These are phyloP conservation scores for Oxytropis ochrocephala DNA, from an alignment of 306 rosid genomes.

Conservation along the genomic window DNA sequence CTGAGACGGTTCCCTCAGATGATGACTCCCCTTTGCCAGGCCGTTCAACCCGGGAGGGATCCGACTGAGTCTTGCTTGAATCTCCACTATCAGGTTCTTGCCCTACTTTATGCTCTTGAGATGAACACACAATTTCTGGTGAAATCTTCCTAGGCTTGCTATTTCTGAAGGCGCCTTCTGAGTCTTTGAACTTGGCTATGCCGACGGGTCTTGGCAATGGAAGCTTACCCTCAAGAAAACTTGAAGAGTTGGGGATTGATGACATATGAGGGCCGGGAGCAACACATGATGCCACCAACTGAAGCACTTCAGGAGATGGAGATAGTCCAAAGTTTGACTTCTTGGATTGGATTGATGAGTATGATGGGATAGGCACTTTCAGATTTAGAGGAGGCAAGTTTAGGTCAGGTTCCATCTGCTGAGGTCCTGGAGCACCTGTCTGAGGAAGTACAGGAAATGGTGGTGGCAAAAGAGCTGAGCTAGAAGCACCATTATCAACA, in stretches of 20 bases:
- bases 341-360: constrained; percentile 36
- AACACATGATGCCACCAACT: constrained; percentile 79
- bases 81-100: constrained; percentile 52
- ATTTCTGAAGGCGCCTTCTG: constrained; percentile 34
- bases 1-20: constrained; percentile 94
- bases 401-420: constrained; percentile 53
- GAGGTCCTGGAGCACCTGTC: constrained; percentile 32
- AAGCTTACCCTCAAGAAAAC: constrained; percentile 38
- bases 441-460: constrained; percentile 52
- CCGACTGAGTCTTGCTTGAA: constrained; percentile 88
- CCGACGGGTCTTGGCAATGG: constrained; percentile 58
- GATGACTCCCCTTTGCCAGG: constrained; percentile 60
- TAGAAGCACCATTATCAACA: constrained; percentile 50
- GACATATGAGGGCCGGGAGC: constrained; percentile 50
- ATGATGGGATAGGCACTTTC: constrained; percentile 30
- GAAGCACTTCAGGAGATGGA: constrained; percentile 92
- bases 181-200: constrained; percentile 40
- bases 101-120: constrained; percentile 28
- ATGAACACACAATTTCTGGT: constrained; percentile 27
- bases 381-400: constrained; percentile 42
- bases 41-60: constrained; percentile 54
- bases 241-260: constrained; percentile 45
- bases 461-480: constrained; percentile 55
- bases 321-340: constrained; percentile 48
- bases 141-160: constrained; percentile 33